phyloP scores from a whole-genome alignment of 192 early-diverging fungal genomes.

The Coemansia sp. region DNA sequence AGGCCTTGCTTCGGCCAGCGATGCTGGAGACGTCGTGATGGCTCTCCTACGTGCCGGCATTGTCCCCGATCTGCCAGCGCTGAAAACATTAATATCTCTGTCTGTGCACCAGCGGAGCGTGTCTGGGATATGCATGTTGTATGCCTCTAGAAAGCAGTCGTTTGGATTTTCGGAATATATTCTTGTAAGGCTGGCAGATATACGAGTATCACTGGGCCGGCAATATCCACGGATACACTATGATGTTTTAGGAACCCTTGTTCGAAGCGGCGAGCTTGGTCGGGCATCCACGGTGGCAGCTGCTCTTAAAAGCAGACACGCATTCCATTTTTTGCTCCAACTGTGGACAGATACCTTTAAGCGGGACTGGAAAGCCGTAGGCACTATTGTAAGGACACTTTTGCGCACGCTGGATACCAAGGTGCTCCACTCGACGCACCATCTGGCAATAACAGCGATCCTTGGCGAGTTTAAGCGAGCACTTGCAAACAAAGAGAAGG shows the following conservation, averaged over 20 bases:
- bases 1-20: background rate
- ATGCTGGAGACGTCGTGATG: background rate
- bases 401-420: constrained; percentile 3
- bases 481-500: background rate
- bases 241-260: background rate
- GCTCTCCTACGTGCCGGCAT: background rate
- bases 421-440: constrained; percentile 35
- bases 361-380: constrained; percentile 14
- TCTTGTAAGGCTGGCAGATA: background rate
- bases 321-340: background rate
- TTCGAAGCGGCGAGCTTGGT: background rate
- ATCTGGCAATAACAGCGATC: constrained; percentile 14
- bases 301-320: background rate
- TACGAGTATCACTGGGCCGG: background rate
- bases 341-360: background rate
- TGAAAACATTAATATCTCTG: background rate
- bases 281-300: background rate
- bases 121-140: background rate
- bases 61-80: background rate
- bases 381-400: constrained; percentile 5
- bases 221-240: background rate
- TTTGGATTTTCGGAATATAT: background rate
- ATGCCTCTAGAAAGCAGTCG: background rate
- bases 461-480: background rate
- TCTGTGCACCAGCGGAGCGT: background rate